Evolutionary conservation across 129 eudicot genomes (phyloP), one percentile per base, ranked within the genome.

Genomic region (Sambucus nigra): DNA sequence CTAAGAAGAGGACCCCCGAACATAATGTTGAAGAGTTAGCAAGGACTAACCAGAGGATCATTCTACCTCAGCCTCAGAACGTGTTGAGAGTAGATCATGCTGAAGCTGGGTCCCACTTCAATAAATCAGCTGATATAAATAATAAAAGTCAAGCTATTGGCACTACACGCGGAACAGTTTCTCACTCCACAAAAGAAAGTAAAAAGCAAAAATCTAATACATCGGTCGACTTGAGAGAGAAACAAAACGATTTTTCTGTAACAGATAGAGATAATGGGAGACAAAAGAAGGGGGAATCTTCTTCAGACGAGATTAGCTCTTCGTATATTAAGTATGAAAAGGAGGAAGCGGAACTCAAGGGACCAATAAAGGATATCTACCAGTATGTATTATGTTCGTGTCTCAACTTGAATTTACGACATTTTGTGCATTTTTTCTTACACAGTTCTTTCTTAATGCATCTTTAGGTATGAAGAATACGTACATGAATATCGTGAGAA

Each of bases 401-500:
- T 7, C 8, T 35, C 42, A n/a, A 7, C 42, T 35, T 15, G 9
- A 35, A 35, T 35, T 35, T 35, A 15, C 13, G 42, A 8, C 28
- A 24, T 18, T 15, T 45, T 18, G 40, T 41, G 26, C 9, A 2
- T 22, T 31, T 9, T 7, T 21, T 46, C 1, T 47, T 18, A 22
- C 21, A 5, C 60, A 21, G 46, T 59, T 63, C 45, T 51, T 73
- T 24, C 26, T 47, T 44, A 49, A 18, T 71, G 57, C 25, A 40
- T 68, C 64, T 74, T 53, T 65, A 92, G 99, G 82, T 92, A 86
- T 50, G 64, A 75, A 53, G 96, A 77, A 42, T 92, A 86, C 60
- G 87, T 86, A 66, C 78, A 73, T 65, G 99, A 92, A 71, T 92
- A 76, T 72, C 73, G 54, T 50, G 96, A 92, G 78, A 92, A 92